Evolutionary conservation across 768 basidiomycete species (phyloP), one percentile per base, ranked within the genome.

Genomic region (Plicaturopsis crispa): DNA sequence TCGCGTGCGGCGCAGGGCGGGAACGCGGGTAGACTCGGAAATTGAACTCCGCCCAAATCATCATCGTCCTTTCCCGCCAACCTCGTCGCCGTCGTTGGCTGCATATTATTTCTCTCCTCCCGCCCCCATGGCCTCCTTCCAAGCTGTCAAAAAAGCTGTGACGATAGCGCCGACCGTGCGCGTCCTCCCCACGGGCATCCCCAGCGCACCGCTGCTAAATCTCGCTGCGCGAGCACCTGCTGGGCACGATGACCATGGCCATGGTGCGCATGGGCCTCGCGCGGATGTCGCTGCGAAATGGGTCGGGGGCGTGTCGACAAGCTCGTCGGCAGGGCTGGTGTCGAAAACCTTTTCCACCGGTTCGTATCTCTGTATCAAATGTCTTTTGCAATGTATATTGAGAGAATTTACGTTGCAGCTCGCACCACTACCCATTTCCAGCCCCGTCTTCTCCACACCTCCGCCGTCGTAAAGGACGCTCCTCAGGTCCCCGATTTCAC

Each of bases 401-500:
- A 12, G 6, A 14, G 22, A 31, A 39, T 28, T 33, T 26, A 41
- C 37, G 14, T 10, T 34, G 42, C 56, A 74, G 82, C 74, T 33
- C 60, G 72, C n/a, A 55, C 77, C 14, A 74, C 75, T 13, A 60
- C 67, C 40, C 57, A 65, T 47, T 67, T 67, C 63, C 75, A 80
- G 45, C 80, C 75, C 42, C 83, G 87, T 55, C 70, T 81, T 43
- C 65, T 94, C 42, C 84, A 88, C 56, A 85, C 86, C 49, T 82
- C 90, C 39, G 72, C 78, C 32, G 66, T 70, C 39, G 67, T 66
- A 50, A 75, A 73, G 50, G 78, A 82, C 53, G 78, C 82, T 21
- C 80, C 86, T 33, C 70, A 88, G 45, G 88, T 94, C 6, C 96
- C 96, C 46, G 84, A 97, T 68, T 93, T 85, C 57, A 73, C 79